Percentiles rank a stretch among this genome's conserved stretches.
Conservation (phyloP, 257 asterid genomes). For the Thymus mandschuricus region DNA sequence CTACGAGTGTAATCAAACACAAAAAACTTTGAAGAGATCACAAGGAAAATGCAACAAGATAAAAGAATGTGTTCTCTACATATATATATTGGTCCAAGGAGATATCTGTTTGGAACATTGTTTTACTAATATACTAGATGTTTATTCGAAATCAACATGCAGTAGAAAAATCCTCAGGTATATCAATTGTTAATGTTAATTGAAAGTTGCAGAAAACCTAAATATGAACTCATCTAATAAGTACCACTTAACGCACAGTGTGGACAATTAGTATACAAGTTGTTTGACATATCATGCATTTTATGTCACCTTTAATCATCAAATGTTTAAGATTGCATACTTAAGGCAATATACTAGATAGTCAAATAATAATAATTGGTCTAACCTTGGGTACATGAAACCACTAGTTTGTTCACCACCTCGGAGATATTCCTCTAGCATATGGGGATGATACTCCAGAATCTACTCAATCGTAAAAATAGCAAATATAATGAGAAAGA, state of each 20-base stretch:
- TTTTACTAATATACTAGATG: not conserved
- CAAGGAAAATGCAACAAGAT: not conserved
- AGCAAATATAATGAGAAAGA: conserved; percentile 21
- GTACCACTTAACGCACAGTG: not conserved
- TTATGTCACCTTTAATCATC: no score
- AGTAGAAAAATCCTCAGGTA: not conserved
- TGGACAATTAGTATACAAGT: conserved; percentile 4
- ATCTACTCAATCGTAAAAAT: conserved; percentile 58
- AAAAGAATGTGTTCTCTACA: not conserved
- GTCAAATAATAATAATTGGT: conserved; percentile 14
- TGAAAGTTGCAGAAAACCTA: not conserved
- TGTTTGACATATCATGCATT: not conserved
- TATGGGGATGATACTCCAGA: conserved; percentile 95
- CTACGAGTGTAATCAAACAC: no score
- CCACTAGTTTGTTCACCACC: conserved; percentile 97
- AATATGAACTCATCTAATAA: not conserved
- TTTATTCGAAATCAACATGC: not conserved
- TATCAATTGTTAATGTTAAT: not conserved
- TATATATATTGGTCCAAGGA: not conserved
- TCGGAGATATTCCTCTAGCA: conserved; percentile 87
- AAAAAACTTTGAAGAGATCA: not conserved
- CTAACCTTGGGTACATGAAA: conserved; percentile 97
- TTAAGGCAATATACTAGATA: conserved; percentile 4
- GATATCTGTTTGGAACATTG: no score
- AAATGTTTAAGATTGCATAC: not conserved